Evolutionary conservation across 2,329 filamentous ascomycete genomes (phyloP).

Genomic region (Arthroderma uncinatum): DNA sequence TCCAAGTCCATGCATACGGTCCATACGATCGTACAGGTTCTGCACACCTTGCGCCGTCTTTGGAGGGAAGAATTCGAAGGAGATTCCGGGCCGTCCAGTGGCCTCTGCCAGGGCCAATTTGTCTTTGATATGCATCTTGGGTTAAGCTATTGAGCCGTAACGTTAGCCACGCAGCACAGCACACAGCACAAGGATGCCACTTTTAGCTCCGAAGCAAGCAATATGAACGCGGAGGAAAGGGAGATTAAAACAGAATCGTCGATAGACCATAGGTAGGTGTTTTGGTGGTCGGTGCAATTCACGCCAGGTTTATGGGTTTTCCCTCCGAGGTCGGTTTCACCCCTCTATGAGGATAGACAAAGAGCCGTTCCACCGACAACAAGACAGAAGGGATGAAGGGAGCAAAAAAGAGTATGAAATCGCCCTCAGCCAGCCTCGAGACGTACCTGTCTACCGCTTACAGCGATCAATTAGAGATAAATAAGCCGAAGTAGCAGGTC

Average conservation of each 20-base stretch:
- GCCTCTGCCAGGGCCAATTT: constrained; percentile 75
- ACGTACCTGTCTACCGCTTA: background rate
- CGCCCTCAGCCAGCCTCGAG: background rate
- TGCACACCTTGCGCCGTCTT: constrained; percentile 86
- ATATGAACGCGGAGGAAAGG: background rate
- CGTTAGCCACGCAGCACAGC: background rate
- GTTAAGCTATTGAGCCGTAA: constrained; percentile 1
- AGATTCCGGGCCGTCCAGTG: constrained; percentile 77
- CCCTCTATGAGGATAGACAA: no score
- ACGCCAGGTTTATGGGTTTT: background rate
- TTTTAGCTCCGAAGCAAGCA: no score
- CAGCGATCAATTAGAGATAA: background rate
- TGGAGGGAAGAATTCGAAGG: constrained; percentile 98
- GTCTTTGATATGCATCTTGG: constrained; percentile 85
- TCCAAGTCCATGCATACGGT: constrained; percentile 91
- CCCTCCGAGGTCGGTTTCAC: background rate
- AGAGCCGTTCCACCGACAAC: background rate
- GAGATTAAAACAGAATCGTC: background rate
- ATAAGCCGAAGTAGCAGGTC: background rate
- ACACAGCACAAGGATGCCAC: no score
- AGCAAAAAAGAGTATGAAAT: background rate
- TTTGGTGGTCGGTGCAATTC: background rate
- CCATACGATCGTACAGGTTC: constrained; percentile 98
- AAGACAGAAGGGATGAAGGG: background rate
- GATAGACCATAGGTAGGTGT: background rate